Evolutionary conservation across 2,329 filamentous ascomycete genomes (phyloP), one percentile per base, ranked within the genome.

Genomic region (Pezicula radicicola): DNA sequence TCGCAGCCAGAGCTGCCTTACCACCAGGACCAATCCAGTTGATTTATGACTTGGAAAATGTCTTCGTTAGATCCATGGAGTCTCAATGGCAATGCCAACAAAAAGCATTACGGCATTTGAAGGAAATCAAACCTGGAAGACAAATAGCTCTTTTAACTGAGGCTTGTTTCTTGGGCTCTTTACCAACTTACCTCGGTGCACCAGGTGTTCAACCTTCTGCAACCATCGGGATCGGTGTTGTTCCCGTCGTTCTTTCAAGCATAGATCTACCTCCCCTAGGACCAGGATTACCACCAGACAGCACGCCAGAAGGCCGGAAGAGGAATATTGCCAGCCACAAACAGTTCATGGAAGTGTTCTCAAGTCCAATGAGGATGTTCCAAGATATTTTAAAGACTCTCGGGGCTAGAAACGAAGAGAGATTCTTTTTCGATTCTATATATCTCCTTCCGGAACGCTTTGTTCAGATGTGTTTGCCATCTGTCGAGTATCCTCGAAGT

Each of bases 121-220:
- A 65, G 2, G 61, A 63, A 7, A 50, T 63, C 2, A 63, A 72
- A 30, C 66, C 69, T 3, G 55, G 54, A 4, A 65, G 70, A 8
- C 64, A 73, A 28, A 65, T 79, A 27, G 55, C 80, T 18, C 61
- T 76, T 12, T 48, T 79, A n/a, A 65, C 66, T 33, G 77, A 80
- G 57, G 61, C 65, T 3, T 59, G 67, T 3, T 72, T 68, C 42
- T 62, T 68, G 49, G 75, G 72, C 0, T 55, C 66, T 10, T 54
- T 69, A 1, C 73, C 75, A 0, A 67, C 75, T 46, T 56, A 60
- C 1, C 59, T 66, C 28, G 73, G 73, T 69, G 51, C 74, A 63
- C 13, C 63, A 57, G 59, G 75, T 63, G 16, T 78, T 61, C 57
- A 56, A 53, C 52, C 64, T 50, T 16, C 65, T 64, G 27, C 71